phyloP scores from a whole-genome alignment of 768 basidiomycete species.

The Gelatoporia subvermispora region DNA sequence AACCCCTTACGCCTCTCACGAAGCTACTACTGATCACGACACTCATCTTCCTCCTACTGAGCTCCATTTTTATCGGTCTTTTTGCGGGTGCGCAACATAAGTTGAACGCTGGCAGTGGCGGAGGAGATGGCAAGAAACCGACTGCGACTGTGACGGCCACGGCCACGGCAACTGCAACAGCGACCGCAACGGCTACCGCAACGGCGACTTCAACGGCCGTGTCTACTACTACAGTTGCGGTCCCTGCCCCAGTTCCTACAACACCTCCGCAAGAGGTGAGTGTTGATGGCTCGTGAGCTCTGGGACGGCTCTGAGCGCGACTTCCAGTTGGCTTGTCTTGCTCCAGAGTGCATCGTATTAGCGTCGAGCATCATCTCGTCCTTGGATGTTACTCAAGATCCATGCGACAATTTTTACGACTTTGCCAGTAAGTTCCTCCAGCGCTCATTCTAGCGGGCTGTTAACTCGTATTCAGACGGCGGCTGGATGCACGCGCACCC shows the following conservation, averaged over 20 bases:
- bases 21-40: constrained; percentile 74
- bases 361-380: constrained; percentile 79
- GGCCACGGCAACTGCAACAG: constrained; percentile 30
- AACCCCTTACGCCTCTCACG: constrained; percentile 79
- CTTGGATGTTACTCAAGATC: constrained; percentile 78
- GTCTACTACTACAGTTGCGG: constrained; percentile 31
- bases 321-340: constrained; percentile 61
- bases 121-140: constrained; percentile 35
- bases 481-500: constrained; percentile 85
- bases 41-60: constrained; percentile 74
- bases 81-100: constrained; percentile 87
- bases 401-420: constrained; percentile 93
- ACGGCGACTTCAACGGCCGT: constrained; percentile 35
- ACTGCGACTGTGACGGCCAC: constrained; percentile 39
- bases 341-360: constrained; percentile 74
- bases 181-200: constrained; percentile 29
- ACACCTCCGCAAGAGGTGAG: constrained; percentile 47
- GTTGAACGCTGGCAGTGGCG: constrained; percentile 44
- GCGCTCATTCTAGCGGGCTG: background rate
- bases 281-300: background rate
- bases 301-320: background rate
- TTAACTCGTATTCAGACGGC: constrained; percentile 47
- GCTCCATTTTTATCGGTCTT: constrained; percentile 86
- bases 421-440: constrained; percentile 70
- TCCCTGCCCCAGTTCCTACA: constrained; percentile 50